These are phyloP conservation scores for Candida krabiensis DNA, from an alignment of 805 yeast species.

Conservation along the genomic window DNA sequence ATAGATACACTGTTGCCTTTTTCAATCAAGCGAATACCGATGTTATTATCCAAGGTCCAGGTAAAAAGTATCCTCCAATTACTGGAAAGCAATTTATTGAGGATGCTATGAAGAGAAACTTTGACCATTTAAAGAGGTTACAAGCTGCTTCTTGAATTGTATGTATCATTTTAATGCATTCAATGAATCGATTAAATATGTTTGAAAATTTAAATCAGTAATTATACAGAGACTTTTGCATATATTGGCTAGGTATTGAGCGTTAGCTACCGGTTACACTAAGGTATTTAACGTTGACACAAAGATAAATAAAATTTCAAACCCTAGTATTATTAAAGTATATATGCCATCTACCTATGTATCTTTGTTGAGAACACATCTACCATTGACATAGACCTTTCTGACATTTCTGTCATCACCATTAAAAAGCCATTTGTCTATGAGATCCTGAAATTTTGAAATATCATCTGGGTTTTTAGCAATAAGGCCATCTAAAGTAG, in stretches of 20 bases:
- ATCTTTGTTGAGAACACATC: conserved; percentile 49
- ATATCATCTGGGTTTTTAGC: conserved; percentile 2
- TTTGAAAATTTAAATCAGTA: too few relatives aligned
- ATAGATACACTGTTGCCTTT: conserved; percentile 35
- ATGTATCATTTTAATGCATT: too few relatives aligned
- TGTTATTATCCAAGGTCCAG: conserved; percentile 31
- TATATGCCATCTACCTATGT: too few relatives aligned
- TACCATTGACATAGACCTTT: conserved; percentile 79
- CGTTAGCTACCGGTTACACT: too few relatives aligned
- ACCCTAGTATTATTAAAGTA: too few relatives aligned
- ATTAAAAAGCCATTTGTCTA: conserved; percentile 82
- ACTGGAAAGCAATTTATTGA: conserved; percentile 35
- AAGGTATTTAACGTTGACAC: too few relatives aligned
- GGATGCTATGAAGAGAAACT: conserved; percentile 35
- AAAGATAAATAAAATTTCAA: too few relatives aligned
- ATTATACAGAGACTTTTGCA: too few relatives aligned
- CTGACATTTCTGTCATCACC: conserved; percentile 87
- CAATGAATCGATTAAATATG: too few relatives aligned
- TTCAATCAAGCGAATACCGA: conserved; percentile 38
- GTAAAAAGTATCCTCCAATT: conserved; percentile 26
- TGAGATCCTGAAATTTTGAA: conserved; percentile 46
- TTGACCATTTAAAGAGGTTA: conserved; percentile 13
- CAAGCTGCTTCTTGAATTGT: too few relatives aligned
- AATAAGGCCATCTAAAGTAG: conserved; percentile 21
- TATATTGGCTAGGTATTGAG: too few relatives aligned